These are phyloP conservation scores for Biscogniauxia sp. DNA, from an alignment of 2,329 filamentous ascomycete species.

Conservation along the genomic window DNA sequence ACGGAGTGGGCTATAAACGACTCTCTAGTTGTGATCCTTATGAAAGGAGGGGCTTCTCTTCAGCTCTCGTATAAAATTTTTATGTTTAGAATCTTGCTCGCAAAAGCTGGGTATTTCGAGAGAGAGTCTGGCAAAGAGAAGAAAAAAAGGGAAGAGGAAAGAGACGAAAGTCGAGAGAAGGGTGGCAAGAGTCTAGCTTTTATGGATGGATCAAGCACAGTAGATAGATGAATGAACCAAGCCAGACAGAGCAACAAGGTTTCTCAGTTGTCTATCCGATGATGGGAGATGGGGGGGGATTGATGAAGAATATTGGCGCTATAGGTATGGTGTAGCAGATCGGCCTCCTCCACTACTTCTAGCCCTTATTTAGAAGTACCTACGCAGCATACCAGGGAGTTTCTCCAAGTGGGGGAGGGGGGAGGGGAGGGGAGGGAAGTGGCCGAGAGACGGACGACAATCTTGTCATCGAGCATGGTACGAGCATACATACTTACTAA, in stretches of 20 bases:
- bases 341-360: conserved; percentile 24
- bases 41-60: conserved; percentile 3
- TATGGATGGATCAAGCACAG: conserved; percentile 28
- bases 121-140: conserved; percentile 31
- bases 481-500: neutral
- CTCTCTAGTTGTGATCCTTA: conserved; percentile 6
- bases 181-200: conserved; percentile 34
- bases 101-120: conserved; percentile 22
- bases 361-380: conserved; percentile 15
- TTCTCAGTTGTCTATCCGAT: conserved; percentile 2
- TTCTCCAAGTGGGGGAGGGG: conserved; percentile 18
- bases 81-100: conserved; percentile 9
- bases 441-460: conserved; percentile 31
- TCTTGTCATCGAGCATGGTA: conserved; percentile 10
- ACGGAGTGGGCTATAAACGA: neutral
- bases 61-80: conserved; percentile 10
- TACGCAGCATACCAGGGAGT: conserved; percentile 1
- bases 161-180: conserved; percentile 26
- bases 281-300: neutral
- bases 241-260: conserved; percentile 15
- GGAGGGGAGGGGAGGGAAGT: conserved; percentile 26
- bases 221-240: conserved; percentile 26
- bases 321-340: conserved; percentile 20
- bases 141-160: conserved; percentile 28
- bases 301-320: conserved; percentile 7